Base-by-base conservation (phyloP, 2,329 filamentous ascomycete genomes). In the Zymoseptoria passerinii region DNA sequence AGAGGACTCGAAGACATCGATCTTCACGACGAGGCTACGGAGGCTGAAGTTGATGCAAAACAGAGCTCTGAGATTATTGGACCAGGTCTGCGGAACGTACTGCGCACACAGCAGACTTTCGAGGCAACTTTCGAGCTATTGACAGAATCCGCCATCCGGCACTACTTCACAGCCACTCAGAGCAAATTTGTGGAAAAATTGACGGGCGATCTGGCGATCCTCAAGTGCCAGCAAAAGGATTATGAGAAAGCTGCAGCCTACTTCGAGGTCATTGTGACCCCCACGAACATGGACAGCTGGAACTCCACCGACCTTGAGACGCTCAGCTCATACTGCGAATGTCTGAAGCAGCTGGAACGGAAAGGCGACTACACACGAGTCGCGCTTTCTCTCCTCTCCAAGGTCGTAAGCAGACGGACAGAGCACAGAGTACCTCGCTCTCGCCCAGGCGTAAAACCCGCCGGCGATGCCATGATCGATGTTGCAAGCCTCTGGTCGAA, bases 281-380 rank as follows among this genome's bases (percentile, higher is more conserved):
- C 89, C 61, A 96, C 94, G 66, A 87, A 87, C 0, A 84, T 87
- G 58, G 85, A 82, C 58, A 83, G 86, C 51, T 97, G 94, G 92
- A 84, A 82, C 55, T 77, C 86, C 0, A 78, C 96, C 10, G 91
- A 97, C 69, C 78, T 90, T 3, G 87, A 87, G 0, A 89, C 96
- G 81, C 80, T 97, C 5, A 83, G 89, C 63, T 87, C 96, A 80
- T 94, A 96, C 70, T 83, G 89, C 0, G 82, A 83, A 53, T 97
- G 92, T 71, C 79, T 99, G 28, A 87, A 88, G 63, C 82, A 89
- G 65, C 80, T 96, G 28, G 80, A 87, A 53, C 83, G 85, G 13
- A 84, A 85, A 60, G 88, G 92, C 55, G 90, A 95, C 61, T 95
- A 91, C 67, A 84, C 92, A 16, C 83, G 83, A 23, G 85, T 89